Base-by-base conservation (phyloP, 352 stramenopile genomes). In the Globisporangium cylindrosporum region DNA sequence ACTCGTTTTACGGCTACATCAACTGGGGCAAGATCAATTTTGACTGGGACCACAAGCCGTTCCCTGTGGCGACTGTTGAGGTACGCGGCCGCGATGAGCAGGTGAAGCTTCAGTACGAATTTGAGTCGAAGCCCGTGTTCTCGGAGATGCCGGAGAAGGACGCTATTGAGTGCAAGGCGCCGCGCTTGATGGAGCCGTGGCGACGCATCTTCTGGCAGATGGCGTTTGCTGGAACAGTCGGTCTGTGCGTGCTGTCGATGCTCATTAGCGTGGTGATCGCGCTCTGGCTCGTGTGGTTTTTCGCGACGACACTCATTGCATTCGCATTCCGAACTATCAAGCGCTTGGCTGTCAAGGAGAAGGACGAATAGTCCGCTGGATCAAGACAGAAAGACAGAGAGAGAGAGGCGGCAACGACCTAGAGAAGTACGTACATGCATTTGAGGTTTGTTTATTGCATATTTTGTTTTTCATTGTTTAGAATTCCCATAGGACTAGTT, bases 21-120 rank as follows among this genome's bases (percentile, higher is more conserved):
- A 98, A 98, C 75, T 97, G 95, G 86, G 94, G 87, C n/a, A 90
- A 95, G 57, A 86, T 98, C 51, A 86, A 97, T 34, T 89, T 98
- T 64, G 92, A 98, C 78, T 98, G 90, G 89, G 65, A 86, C 2
- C 64, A 55, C 59, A 65, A 78, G 66, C 69, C 78, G 0, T 66
- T 87, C 57, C 82, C 86, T 3, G 64, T 92, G 3, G 86, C 86
- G 2, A 79, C 79, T 10, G 84, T 94, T 27, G 73, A 78, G 58
- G 77, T 85, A 3, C 81, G 80, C 51, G 84, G 84, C 49, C 73
- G 74, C 10, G 86, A 94, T 67, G 74, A 91, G 60, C 22, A 79
- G 32, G 80, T 92, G 59, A 94, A 94, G 69, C 78, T 94, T 32
- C 41, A 87, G 66, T 81, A 88, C 69, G 67, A 74, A 18, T 88